Evolutionary conservation across 441 rosid species (phyloP).

Genomic region (Eutrema salsugineum): DNA sequence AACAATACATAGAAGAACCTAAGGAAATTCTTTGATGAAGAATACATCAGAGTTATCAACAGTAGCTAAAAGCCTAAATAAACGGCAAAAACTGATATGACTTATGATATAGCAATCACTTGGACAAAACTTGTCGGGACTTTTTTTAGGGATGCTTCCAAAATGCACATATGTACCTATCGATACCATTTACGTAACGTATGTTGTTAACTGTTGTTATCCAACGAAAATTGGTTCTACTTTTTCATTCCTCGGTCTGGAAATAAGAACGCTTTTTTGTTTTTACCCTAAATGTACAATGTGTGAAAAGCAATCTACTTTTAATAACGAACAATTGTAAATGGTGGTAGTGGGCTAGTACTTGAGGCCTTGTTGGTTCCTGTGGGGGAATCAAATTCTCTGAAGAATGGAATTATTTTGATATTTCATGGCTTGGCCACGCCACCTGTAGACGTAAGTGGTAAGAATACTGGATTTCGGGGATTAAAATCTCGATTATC

Average conservation of each 20-base stretch:
- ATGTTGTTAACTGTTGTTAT: background rate
- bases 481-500: too few relatives aligned
- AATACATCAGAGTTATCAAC: background rate
- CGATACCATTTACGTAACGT: background rate
- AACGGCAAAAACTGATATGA: slow-evolving; percentile 11
- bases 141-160: background rate
- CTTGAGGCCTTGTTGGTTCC: too few relatives aligned
- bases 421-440: too few relatives aligned
- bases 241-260: background rate
- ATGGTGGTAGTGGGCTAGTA: too few relatives aligned
- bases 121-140: slow-evolving; percentile 25
- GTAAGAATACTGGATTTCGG: too few relatives aligned
- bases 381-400: too few relatives aligned
- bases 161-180: slow-evolving; percentile 6
- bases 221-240: background rate
- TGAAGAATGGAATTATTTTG: too few relatives aligned
- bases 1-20: background rate
- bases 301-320: background rate
- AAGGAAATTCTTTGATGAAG: background rate
- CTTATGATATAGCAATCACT: background rate
- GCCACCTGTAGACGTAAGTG: too few relatives aligned
- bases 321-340: background rate
- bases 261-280: background rate
- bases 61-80: background rate
- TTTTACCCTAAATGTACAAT: background rate